Evolutionary conservation across 768 basidiomycete species (phyloP).

Genomic region (Coprinopsis strossmayeri): DNA sequence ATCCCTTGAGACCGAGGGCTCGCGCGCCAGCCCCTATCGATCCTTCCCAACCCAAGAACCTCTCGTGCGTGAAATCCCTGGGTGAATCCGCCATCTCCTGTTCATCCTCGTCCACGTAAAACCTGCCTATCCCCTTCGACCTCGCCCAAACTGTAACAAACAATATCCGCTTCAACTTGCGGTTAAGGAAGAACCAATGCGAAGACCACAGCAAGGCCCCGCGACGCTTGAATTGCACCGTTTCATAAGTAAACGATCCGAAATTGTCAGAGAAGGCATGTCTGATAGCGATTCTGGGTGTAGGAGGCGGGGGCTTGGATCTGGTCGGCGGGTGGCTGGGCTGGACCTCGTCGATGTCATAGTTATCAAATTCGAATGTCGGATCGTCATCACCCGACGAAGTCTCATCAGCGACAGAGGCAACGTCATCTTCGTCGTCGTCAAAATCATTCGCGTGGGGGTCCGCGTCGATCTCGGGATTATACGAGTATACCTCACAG

Average conservation of each 20-base stretch:
- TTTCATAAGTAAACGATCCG: slow-evolving; percentile 28
- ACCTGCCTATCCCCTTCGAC: slow-evolving; percentile 50
- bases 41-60: slow-evolving; percentile 80
- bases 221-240: slow-evolving; percentile 49
- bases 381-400: slow-evolving; percentile 67
- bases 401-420: slow-evolving; percentile 59
- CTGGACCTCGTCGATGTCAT: slow-evolving; percentile 60
- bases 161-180: slow-evolving; percentile 85
- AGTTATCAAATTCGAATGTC: slow-evolving; percentile 75
- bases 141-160: slow-evolving; percentile 92
- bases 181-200: slow-evolving; percentile 95
- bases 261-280: slow-evolving; percentile 31
- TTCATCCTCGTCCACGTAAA: slow-evolving; percentile 42
- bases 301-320: slow-evolving; percentile 32
- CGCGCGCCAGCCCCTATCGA: slow-evolving; percentile 75
- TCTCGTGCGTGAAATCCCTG: slow-evolving; percentile 40
- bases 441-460: slow-evolving; percentile 83
- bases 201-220: slow-evolving; percentile 92
- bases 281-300: slow-evolving; percentile 33
- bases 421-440: slow-evolving; percentile 73
- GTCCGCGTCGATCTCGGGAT: slow-evolving; percentile 89
- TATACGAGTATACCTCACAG: slow-evolving; percentile 94
- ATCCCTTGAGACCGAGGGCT: slow-evolving; percentile 54
- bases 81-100: slow-evolving; percentile 18
- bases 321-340: slow-evolving; percentile 30